Evolutionary conservation across 306 rosid genomes (phyloP).

Genomic region (Quillaja saponaria): DNA sequence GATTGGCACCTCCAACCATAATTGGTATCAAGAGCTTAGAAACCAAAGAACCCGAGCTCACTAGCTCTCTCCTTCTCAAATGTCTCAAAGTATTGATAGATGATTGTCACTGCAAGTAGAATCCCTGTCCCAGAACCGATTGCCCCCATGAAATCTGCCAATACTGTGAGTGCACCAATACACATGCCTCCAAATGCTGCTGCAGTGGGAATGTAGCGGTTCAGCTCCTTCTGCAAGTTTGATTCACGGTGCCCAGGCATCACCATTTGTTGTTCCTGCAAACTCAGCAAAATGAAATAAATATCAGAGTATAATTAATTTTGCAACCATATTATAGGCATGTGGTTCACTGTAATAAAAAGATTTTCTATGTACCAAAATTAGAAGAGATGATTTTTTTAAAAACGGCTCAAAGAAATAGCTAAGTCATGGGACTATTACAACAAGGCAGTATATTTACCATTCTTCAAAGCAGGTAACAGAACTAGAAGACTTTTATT

Average conservation of each 20-base stretch:
- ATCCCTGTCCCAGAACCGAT: slow-evolving; percentile 93
- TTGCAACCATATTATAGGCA: neutral
- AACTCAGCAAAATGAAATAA: neutral
- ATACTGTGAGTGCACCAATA: slow-evolving; percentile 85
- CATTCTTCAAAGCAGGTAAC: no score
- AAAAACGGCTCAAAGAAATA: no score
- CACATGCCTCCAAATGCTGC: slow-evolving; percentile 94
- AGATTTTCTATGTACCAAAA: neutral
- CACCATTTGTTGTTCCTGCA: slow-evolving; percentile 98
- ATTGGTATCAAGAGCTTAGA: slow-evolving; percentile 35
- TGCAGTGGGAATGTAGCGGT: slow-evolving; percentile 90
- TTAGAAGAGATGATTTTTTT: no score
- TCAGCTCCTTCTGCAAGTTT: slow-evolving; percentile 80
- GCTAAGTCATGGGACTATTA: no score
- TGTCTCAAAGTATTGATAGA: slow-evolving; percentile 89
- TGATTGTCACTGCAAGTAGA: slow-evolving; percentile 86
- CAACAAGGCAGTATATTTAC: no score
- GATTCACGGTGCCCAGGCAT: slow-evolving; percentile 95
- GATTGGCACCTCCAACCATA: slow-evolving; percentile 21
- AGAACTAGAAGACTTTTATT: no score
- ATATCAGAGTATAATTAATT: slow-evolving; percentile 1
- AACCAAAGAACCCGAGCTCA: slow-evolving; percentile 91
- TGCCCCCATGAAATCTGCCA: slow-evolving; percentile 96
- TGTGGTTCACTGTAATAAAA: neutral
- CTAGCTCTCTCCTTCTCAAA: slow-evolving; percentile 88